Percentiles rank a stretch among this genome's conserved stretches.
phyloP scores from a whole-genome alignment of 148 eudicot species.

The Chenopodium suecicum region DNA sequence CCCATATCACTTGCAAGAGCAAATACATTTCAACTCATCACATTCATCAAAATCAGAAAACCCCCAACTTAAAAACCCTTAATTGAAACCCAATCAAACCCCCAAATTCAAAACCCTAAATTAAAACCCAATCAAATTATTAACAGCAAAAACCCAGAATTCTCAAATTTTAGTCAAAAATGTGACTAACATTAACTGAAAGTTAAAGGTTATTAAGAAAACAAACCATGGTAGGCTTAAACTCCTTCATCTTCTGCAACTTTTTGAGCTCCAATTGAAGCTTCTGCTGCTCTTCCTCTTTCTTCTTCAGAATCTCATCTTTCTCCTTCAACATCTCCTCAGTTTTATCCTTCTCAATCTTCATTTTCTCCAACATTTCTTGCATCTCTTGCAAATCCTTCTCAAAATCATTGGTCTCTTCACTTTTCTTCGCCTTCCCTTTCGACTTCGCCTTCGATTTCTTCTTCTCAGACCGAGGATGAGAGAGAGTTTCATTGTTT shows the following conservation, averaged over 20 bases:
- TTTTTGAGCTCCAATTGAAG: constrained; percentile 71
- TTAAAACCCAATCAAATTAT: background rate
- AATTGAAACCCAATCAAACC: background rate
- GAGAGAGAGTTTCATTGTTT: constrained; percentile 53
- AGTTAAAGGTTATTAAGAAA: background rate
- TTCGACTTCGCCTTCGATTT: constrained; percentile 47
- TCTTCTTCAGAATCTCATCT: constrained; percentile 63
- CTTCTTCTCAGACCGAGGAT: constrained; percentile 40
- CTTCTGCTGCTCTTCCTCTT: constrained; percentile 68
- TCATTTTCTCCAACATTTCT: constrained; percentile 70
- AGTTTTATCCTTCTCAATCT: constrained; percentile 73
- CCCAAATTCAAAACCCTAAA: background rate
- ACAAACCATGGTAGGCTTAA: constrained; percentile 76
- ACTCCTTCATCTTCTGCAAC: constrained; percentile 89
- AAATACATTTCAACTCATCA: background rate
- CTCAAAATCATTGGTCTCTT: constrained; percentile 40
- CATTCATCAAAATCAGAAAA: background rate
- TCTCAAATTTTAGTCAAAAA: background rate
- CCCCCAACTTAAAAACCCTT: background rate
- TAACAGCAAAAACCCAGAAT: background rate
- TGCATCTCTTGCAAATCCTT: constrained; percentile 78
- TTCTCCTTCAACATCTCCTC: constrained; percentile 75
- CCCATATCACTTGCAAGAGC: background rate
- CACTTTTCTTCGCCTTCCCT: constrained; percentile 23
- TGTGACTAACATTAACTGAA: background rate